Base-by-base conservation (phyloP, 768 basidiomycete genomes). In the Rubroboletus pulcherrimus region DNA sequence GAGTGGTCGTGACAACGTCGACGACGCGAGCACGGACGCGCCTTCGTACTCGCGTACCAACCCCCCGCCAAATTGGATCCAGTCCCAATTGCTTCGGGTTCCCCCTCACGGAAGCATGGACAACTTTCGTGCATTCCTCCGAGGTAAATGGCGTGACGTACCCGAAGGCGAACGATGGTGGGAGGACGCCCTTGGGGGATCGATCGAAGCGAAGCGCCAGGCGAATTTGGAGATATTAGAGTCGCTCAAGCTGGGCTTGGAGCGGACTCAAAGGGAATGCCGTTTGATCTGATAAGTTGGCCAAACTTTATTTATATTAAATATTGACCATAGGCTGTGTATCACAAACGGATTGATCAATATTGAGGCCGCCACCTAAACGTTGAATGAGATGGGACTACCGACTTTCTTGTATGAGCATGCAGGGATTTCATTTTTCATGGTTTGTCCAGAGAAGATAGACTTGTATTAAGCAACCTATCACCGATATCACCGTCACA, bases 111-210 rank as follows among this genome's bases (percentile, higher is more conserved):
- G 69, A 0, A 63, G 55, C 21, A 58, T 61, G 54, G 35, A 49
- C 10, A 26, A 40, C 2, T 72, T 66, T 24, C 74, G 64, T 37
- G 71, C 73, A 26, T 79, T 89, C 45, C 69, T 83, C 43, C 72
- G 70, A 17, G 81, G 83, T 10, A 81, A 81, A 17, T 91, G 89
- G 89, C 76, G 76, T 34, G 77, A 81, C 6, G 76, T 83, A 2
- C 81, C 82, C 0, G 78, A 79, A 62, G 75, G 62, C 19, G 79
- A 82, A 67, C 74, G 84, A 50, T 90, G 85, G 85, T 90, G 87
- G 87, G 84, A 87, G 39, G 64, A 69, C 11, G 83, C 85, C 34
- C 72, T 89, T 34, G 77, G 74, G 5, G 78, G 74, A 7, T 68
- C 67, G n/a, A 66, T 78, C 11, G 83, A 85, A 60, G 69, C 66